Conservation (phyloP, 2,329 filamentous ascomycete species). For the Penicillium hesseltinei region DNA sequence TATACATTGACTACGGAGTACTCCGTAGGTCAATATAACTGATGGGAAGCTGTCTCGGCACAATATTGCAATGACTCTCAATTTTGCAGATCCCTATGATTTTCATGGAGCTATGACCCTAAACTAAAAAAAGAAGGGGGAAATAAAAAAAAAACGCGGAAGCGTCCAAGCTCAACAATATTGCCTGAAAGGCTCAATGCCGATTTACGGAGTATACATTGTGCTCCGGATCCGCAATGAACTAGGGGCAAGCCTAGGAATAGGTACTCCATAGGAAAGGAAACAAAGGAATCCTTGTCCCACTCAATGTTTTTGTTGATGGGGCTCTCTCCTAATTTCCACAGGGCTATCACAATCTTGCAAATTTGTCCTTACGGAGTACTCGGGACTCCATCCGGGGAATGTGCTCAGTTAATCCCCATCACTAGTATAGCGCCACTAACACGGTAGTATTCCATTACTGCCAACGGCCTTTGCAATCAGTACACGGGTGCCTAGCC, state of each 20-base stretch:
- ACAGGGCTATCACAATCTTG: conserved; percentile 4
- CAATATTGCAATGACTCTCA: background rate
- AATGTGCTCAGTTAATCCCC: background rate
- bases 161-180: background rate
- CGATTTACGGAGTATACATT: background rate
- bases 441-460: too few relatives aligned
- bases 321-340: conserved; percentile 3
- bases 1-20: too few relatives aligned
- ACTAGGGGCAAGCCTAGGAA: background rate
- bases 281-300: background rate
- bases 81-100: conserved; percentile 4
- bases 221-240: background rate
- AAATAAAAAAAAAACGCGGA: background rate
- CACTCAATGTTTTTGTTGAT: conserved; percentile 1
- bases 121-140: background rate
- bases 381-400: background rate
- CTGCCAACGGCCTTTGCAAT: conserved; percentile 1
- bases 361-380: background rate
- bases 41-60: background rate
- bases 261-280: background rate
- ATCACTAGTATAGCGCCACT: conserved; percentile 3
- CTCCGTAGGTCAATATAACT: background rate
- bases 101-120: background rate
- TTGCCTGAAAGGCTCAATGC: background rate
- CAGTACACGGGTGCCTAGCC: background rate